Base-by-base conservation (phyloP, 2,329 filamentous ascomycete species). In the Coniochaeta ligniaria region DNA sequence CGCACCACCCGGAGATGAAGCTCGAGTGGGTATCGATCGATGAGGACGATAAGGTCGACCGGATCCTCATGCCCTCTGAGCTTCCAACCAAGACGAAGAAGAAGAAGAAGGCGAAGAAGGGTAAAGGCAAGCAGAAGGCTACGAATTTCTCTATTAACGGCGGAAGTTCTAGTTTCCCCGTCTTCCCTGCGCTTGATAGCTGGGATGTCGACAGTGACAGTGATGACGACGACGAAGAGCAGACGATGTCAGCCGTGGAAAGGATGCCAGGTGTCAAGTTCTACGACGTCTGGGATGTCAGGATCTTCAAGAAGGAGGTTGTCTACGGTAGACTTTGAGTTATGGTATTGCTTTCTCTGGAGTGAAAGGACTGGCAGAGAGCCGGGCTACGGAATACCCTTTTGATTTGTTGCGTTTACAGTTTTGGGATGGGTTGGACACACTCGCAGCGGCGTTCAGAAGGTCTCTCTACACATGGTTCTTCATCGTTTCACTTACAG, bases 301-400 rank as follows among this genome's bases (percentile, higher is more conserved):
- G 75, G 63, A 85, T 87, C 57, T 87, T 86, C 64, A 77, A 82
- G 65, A 85, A 84, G 70, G 82, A 85, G 67, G 71, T 86, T 57
- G 73, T 79, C 35, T 64, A 65, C 24, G 79, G 78, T 1, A 70
- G 74, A 24, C 65, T 82, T 31, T 81, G 63, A 74, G 2, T 52
- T 50, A 6, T 8, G 5, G 12, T 17, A 17, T 28, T 52, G 22
- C 16, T 28, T 26, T 52, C 47, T 52, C 17, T 1, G 24, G 47
- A 31, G 24, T 31, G 47, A 6, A 17, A 31, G 22, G 14, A 16
- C 24, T 2, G 47, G 26, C 47, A 52, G 28, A 52, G 47, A 24
- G 47, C 47, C 47, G 47, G 47, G 31, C 47, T 31, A 5, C 24
- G 47, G 47, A 26, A 52, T 52, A 52, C 47, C 47, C 24, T 31